Evolutionary conservation across 805 yeast genomes (phyloP), one percentile per base, ranked within the genome.

Genomic region (Ogataea philodendri): DNA sequence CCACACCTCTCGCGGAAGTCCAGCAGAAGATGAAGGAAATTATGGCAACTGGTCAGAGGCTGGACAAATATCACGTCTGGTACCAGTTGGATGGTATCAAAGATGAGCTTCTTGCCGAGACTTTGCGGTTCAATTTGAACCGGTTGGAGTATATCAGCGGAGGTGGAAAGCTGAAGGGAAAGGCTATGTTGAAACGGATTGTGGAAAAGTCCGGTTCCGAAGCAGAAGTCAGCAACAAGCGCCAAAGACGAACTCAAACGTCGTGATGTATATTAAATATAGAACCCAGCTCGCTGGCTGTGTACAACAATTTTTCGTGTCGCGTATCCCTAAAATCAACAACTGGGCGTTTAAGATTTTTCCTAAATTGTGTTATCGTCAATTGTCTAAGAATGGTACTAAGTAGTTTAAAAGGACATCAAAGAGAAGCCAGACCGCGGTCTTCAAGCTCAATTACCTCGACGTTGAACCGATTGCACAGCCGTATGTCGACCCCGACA

Each of bases 51-150:
- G 95, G 96, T 2, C 66, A 67, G 1, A 68, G 87, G 39, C 60
- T 78, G 3, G 63, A 81, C 5, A 74, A 74, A 21, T 76, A 76
- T 48, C 74, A 82, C 54, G 63, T 87, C 14, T 88, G 96, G 96
- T 85, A 81, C 51, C 86, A 84, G 49, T 67, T 90, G 8, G 93
- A 84, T 57, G 89, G 87, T 1, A 69, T 74, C 29, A 74, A 76
- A 35, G 93, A 84, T 54, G 85, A 79, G 44, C 59, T 61, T 1
- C 49, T 83, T 30, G 84, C 84, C 0, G 93, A 84, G 48, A 65
- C 67, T 6, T 57, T 83, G 24, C 68, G 94, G 48, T 65, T 67
- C 29, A 78, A 75, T 37, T 58, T 81, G 33, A 70, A 68, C 36
- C 55, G 65, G 22, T 35, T 63, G 9, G 67, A 63, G 31, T 60